Base-by-base conservation (phyloP, 2,329 filamentous ascomycete species). In the Penicillium fuscoglaucum region DNA sequence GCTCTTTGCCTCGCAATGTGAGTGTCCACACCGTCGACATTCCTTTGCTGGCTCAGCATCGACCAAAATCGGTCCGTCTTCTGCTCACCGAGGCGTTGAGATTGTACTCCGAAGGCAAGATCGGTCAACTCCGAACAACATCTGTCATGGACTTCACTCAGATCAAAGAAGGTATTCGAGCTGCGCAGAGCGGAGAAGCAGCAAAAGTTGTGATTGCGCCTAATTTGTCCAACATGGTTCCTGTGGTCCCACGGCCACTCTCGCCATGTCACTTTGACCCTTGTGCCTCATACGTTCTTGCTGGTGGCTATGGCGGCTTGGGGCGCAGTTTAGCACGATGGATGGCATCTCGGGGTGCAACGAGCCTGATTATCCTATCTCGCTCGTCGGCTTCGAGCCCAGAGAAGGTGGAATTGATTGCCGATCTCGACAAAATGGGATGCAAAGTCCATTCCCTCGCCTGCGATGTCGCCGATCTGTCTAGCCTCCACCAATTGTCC, bases 291-390 rank as follows among this genome's bases (percentile, higher is more conserved):
- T 68, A 68, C 21, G 37, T 68, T 33, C 63, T 68, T 41, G 66
- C 66, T 1, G 66, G 66, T n/a, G 66, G 66, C 0, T 59, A 68
- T 19, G 66, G 66, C 5, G 66, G 66, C 2, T 21, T 68, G 8
- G 66, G 66, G 0, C 61, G 66, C 9, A 67, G 61, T 43, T 19
- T 67, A n/a, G 61, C 63, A 5, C 55, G 58, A 10, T 68, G 66
- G 66, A 66, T 68, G 63, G 64, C 57, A 24, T 57, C 59, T 4
- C 61, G 57, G 1, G 66, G 64, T 19, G 66, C 64, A 13, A 63
- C 43, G 17, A 52, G 45, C n/a, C 35, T 68, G 2, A 61, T 68
- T 3, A 62, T 68, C 13, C 55, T 69, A 2, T 67, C 66, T 2
- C 58, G 66, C 13, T 63, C 55, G 15, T 43, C 66, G 0, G 58